These are phyloP conservation scores for Eucalyptus urophylla DNA, from an alignment of 345 rosid genomes.

Conservation along the genomic window DNA sequence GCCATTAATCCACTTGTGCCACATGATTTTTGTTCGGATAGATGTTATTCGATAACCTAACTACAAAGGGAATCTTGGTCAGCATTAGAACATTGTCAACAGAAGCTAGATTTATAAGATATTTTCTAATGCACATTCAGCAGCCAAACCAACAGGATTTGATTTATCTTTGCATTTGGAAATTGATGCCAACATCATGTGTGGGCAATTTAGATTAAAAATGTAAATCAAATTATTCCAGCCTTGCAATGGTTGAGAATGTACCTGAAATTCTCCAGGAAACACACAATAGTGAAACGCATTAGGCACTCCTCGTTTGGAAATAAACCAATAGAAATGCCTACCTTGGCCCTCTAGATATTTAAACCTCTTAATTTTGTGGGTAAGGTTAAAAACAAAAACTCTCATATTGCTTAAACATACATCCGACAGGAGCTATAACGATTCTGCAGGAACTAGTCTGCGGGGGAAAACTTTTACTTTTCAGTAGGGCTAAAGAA, in stretches of 20 bases:
- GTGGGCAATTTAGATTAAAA: background rate
- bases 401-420: background rate
- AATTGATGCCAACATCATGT: background rate
- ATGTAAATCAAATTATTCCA: background rate
- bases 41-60: background rate
- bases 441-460: background rate
- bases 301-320: background rate
- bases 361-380: background rate
- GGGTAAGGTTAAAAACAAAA: background rate
- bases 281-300: background rate
- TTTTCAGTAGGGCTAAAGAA: background rate
- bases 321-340: background rate
- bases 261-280: background rate
- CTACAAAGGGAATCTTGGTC: background rate
- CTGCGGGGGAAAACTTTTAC: background rate
- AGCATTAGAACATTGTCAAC: background rate
- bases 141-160: background rate
- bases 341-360: background rate
- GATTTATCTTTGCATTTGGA: background rate
- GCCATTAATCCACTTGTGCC: background rate
- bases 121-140: background rate
- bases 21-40: background rate
- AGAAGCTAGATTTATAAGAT: background rate
- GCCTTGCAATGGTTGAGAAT: background rate
- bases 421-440: background rate